These are phyloP conservation scores for Sordaria brevicollis DNA, from an alignment of 495 filamentous ascomycete genomes.

Conservation along the genomic window DNA sequence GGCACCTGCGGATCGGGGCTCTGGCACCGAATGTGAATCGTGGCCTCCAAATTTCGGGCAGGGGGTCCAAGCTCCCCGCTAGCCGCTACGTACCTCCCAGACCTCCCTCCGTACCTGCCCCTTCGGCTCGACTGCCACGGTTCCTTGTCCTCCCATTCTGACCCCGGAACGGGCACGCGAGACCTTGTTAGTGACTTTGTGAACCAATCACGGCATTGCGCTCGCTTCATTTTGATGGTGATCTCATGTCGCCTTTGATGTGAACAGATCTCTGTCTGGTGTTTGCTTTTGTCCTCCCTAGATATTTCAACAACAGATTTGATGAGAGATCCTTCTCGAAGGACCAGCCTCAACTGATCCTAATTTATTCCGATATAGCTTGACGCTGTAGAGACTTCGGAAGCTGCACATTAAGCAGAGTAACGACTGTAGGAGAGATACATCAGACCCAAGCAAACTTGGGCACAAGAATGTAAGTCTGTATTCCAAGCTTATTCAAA, in stretches of 20 bases:
- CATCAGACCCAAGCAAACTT: neutral
- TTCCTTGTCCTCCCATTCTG: neutral
- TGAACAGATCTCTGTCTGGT: neutral
- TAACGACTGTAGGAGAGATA: neutral
- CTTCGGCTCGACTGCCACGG: neutral
- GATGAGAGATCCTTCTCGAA: neutral
- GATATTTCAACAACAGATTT: neutral
- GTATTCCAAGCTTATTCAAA: neutral
- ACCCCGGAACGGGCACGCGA: neutral
- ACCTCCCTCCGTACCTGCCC: neutral
- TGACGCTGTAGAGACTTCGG: neutral
- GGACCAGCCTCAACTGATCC: too few relatives aligned
- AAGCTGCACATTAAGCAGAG: neutral
- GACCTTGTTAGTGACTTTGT: neutral
- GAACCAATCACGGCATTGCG: neutral
- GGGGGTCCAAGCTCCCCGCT: conserved; percentile 17
- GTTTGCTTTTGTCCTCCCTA: neutral
- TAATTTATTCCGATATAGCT: neutral
- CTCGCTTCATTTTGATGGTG: neutral
- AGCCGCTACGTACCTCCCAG: neutral
- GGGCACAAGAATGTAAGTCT: neutral
- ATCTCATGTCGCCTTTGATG: neutral
- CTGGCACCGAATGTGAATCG: conserved; percentile 18
- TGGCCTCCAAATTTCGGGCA: conserved; percentile 25
- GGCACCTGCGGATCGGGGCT: neutral